These are phyloP conservation scores for Lactarius psammicola DNA, from an alignment of 768 basidiomycete species.

Conservation along the genomic window DNA sequence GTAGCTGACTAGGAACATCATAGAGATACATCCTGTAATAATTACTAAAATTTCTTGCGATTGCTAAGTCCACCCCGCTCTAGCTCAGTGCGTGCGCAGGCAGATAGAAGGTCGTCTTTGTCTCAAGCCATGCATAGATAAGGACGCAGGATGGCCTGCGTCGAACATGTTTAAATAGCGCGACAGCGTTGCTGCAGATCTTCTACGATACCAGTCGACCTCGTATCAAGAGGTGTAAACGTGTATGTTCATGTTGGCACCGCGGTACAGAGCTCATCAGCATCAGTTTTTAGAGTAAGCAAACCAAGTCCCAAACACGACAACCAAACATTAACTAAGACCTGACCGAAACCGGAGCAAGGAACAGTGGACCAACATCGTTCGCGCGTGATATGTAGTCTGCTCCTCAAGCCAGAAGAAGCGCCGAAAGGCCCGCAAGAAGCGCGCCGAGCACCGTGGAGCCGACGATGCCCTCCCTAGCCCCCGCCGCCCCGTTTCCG, in stretches of 20 bases:
- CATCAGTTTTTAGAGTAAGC: neutral
- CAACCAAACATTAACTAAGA: neutral
- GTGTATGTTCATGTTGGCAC: neutral
- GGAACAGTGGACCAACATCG: neutral
- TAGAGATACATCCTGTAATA: no score
- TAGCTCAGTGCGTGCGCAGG: no score
- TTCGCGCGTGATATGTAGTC: neutral
- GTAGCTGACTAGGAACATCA: no score
- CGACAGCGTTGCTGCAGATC: neutral
- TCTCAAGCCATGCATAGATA: no score
- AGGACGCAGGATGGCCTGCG: no score
- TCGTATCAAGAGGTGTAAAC: neutral
- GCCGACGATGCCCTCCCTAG: constrained; percentile 1
- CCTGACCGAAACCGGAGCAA: no score
- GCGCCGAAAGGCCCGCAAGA: neutral
- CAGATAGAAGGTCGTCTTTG: no score
- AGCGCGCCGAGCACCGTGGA: neutral
- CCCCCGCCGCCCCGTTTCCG: no score
- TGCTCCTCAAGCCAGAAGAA: neutral
- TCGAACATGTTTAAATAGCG: no score
- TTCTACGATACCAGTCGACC: neutral
- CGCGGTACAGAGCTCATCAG: neutral
- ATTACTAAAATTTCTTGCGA: no score
- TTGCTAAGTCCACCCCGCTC: no score
- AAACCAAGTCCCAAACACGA: neutral